phyloP scores from a whole-genome alignment of 2,329 filamentous ascomycete genomes.

The Talaromyces islandicus region DNA sequence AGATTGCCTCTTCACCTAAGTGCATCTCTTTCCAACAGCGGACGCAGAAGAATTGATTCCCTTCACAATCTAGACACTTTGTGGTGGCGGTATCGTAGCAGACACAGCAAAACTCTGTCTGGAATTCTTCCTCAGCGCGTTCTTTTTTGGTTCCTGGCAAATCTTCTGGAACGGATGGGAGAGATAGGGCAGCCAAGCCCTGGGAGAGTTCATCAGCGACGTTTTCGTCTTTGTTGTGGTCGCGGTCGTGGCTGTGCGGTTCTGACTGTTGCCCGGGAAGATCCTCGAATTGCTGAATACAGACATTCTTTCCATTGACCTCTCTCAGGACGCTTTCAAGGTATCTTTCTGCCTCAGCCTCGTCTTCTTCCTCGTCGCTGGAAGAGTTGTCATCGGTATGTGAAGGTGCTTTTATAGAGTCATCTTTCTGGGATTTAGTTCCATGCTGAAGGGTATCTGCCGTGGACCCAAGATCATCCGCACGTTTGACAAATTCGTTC shows the following conservation, averaged over 20 bases:
- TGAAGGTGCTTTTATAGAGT: not conserved
- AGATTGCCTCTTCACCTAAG: conserved; percentile 59
- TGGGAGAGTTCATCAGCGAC: not conserved
- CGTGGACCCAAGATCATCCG: not conserved
- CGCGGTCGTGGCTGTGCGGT: not conserved
- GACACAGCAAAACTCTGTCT: conserved; percentile 67
- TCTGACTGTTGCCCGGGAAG: conserved; percentile 16
- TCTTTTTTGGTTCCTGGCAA: not conserved
- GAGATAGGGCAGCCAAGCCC: conserved; percentile 2
- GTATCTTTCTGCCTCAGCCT: conserved; percentile 9
- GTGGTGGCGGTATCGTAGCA: conserved; percentile 74
- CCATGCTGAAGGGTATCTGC: not conserved
- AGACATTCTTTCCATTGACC: not conserved
- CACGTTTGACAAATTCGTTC: not conserved
- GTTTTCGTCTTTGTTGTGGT: not conserved
- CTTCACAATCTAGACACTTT: conserved; percentile 65
- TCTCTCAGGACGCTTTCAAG: conserved; percentile 7
- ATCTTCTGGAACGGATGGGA: conserved; percentile 10
- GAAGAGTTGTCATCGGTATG: not conserved
- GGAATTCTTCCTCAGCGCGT: not conserved
- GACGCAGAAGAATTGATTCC: conserved; percentile 63
- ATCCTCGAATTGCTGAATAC: not conserved
- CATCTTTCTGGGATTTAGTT: not conserved
- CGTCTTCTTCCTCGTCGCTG: conserved; percentile 8
- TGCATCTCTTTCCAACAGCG: conserved; percentile 81